Evolutionary conservation across 208 protist genomes (phyloP).

Genomic region (Herpetomonas samuelpessoai): DNA sequence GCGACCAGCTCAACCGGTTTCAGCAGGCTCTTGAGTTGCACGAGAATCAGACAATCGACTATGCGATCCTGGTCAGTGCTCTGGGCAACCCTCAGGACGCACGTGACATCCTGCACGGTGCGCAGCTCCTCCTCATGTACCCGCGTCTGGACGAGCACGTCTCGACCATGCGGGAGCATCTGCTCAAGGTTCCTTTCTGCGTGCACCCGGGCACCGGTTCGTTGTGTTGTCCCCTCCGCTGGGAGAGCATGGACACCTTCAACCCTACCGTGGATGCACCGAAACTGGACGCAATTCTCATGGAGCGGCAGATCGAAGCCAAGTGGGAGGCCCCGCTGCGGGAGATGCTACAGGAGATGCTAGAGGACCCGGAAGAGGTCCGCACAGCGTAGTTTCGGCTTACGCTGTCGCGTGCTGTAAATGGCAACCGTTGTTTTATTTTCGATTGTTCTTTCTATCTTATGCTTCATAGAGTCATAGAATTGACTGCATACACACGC

Average conservation of each 20-base stretch:
- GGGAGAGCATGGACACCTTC: constrained; percentile 60
- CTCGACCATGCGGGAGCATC: constrained; percentile 95
- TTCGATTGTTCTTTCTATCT: too few species aligned
- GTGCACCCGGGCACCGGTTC: constrained; percentile 94
- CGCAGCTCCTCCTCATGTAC: constrained; percentile 88
- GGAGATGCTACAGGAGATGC: constrained; percentile 68
- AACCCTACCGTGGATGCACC: constrained; percentile 67
- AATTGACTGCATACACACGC: too few species aligned
- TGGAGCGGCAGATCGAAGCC: constrained; percentile 55
- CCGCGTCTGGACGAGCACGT: constrained; percentile 98
- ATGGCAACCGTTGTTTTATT: too few species aligned
- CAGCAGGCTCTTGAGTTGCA: constrained; percentile 48
- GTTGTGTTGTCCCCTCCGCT: constrained; percentile 84
- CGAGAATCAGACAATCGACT: constrained; percentile 65
- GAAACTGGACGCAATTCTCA: constrained; percentile 61
- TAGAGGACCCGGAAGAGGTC: constrained; percentile 42
- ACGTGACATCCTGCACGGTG: constrained; percentile 48
- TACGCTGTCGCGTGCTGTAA: too few species aligned
- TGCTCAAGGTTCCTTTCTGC: constrained; percentile 98
- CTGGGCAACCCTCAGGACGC: constrained; percentile 49
- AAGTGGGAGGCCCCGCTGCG: constrained; percentile 66
- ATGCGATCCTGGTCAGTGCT: constrained; percentile 31
- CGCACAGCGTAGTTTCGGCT: too few species aligned
- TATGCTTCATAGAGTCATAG: too few species aligned
- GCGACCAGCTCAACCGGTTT: constrained; percentile 57